Conservation (phyloP, 345 rosid species). For the Kandelia obovata region DNA sequence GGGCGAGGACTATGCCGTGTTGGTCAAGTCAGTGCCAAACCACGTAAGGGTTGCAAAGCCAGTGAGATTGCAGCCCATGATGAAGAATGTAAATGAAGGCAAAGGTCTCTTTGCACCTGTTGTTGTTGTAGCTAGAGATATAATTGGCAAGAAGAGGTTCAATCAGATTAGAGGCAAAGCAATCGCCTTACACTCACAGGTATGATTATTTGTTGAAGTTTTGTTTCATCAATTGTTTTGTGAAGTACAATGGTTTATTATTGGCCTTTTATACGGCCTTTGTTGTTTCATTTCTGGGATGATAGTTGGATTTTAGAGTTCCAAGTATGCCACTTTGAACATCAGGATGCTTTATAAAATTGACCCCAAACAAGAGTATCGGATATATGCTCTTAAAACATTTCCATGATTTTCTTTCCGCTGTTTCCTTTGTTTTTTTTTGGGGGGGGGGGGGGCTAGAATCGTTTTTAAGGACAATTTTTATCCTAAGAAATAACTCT, state of each 20-base stretch:
- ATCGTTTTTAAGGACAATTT: too few species aligned
- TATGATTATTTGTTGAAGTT: conserved; percentile 6
- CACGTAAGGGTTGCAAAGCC: conserved; percentile 46
- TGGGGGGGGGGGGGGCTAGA: too few species aligned
- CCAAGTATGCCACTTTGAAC: too few species aligned
- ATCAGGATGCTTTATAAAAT: too few species aligned
- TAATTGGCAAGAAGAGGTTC: conserved; percentile 80
- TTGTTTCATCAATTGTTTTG: neutral
- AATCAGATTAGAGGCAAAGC: conserved; percentile 97
- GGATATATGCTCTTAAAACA: too few species aligned
- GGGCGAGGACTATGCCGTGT: conserved; percentile 47
- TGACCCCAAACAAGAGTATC: too few species aligned
- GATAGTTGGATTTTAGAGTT: too few species aligned
- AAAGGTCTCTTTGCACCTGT: conserved; percentile 85
- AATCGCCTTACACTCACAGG: conserved; percentile 97
- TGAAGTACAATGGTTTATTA: neutral
- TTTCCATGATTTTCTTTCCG: too few species aligned
- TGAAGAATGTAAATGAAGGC: conserved; percentile 93
- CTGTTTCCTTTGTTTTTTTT: too few species aligned
- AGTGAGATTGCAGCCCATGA: conserved; percentile 49
- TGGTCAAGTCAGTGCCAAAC: conserved; percentile 35
- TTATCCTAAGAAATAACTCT: too few species aligned
- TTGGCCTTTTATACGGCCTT: too few species aligned
- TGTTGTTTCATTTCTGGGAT: too few species aligned
- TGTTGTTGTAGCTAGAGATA: conserved; percentile 65